Percentiles rank a stretch among this genome's conserved stretches.
phyloP scores from a whole-genome alignment of 1,139 yeast genomes.

The Diutina siamensis region DNA sequence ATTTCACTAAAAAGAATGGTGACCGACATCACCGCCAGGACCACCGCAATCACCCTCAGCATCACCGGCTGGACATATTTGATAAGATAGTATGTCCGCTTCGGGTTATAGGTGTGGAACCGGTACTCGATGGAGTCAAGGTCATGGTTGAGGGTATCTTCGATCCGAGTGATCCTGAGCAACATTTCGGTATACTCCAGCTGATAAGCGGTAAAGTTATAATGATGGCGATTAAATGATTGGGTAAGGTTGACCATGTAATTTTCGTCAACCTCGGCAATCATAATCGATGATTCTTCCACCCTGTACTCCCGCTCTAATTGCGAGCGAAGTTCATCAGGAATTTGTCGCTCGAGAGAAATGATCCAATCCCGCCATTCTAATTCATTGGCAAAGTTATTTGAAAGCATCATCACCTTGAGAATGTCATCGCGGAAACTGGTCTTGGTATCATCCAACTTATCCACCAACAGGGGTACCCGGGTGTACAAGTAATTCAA shows the following conservation, averaged over 20 bases:
- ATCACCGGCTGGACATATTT: neutral
- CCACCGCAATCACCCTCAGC: neutral
- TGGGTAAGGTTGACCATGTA: constrained; percentile 26
- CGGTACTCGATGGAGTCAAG: neutral
- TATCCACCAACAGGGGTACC: constrained; percentile 49
- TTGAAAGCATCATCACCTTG: constrained; percentile 40
- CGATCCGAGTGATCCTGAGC: constrained; percentile 23
- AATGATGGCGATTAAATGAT: constrained; percentile 25
- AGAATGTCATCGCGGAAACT: constrained; percentile 54
- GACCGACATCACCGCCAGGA: constrained; percentile 30
- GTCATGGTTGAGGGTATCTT: constrained; percentile 21
- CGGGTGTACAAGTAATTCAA: constrained; percentile 36
- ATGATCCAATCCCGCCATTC: constrained; percentile 32
- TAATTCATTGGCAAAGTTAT: constrained; percentile 24
- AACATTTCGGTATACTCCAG: constrained; percentile 30
- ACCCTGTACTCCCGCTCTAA: constrained; percentile 23
- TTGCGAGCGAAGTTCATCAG: constrained; percentile 23
- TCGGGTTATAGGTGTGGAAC: constrained; percentile 1
- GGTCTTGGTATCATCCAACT: constrained; percentile 52
- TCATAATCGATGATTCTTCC: constrained; percentile 13
- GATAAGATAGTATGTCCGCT: neutral
- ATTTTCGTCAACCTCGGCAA: constrained; percentile 21
- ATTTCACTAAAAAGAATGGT: constrained; percentile 62
- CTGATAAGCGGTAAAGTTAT: constrained; percentile 30
- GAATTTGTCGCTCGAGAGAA: constrained; percentile 21